These are phyloP conservation scores for Rhodotorula mucilaginosa DNA, from an alignment of 1,284 basidiomycete genomes.

Conservation along the genomic window DNA sequence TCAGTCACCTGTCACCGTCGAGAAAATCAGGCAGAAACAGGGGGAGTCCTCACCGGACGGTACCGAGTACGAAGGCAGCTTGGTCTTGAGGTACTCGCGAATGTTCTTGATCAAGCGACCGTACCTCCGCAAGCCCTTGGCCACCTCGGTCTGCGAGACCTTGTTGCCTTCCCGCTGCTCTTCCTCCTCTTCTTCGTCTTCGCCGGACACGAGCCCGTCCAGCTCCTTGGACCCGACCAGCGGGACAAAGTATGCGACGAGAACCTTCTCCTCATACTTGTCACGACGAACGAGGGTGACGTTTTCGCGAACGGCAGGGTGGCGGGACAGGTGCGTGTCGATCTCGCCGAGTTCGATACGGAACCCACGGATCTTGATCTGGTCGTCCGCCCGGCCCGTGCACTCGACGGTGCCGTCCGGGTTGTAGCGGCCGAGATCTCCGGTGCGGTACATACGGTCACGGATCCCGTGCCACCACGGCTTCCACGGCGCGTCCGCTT, in stretches of 20 bases:
- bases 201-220: constrained; percentile 65
- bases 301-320: constrained; percentile 91
- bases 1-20: neutral
- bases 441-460: constrained; percentile 96
- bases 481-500: constrained; percentile 64
- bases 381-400: constrained; percentile 95
- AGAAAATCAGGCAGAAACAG: neutral
- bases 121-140: constrained; percentile 75
- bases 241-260: constrained; percentile 98
- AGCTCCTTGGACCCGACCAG: constrained; percentile 65
- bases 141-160: constrained; percentile 54
- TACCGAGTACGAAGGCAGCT: constrained; percentile 89
- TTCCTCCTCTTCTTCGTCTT: constrained; percentile 50
- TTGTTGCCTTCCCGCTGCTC: constrained; percentile 56
- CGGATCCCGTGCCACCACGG: constrained; percentile 93
- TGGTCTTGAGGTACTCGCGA: constrained; percentile 93
- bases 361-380: constrained; percentile 99
- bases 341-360: constrained; percentile 98
- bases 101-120: constrained; percentile 88
- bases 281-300: constrained; percentile 94
- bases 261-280: constrained; percentile 99
- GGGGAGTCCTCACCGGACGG: constrained; percentile 64
- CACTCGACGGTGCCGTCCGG: constrained; percentile 95
- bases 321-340: constrained; percentile 91
- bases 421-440: constrained; percentile 91